Conservation (phyloP, 805 yeast species). For the Metschnikowia similis region DNA sequence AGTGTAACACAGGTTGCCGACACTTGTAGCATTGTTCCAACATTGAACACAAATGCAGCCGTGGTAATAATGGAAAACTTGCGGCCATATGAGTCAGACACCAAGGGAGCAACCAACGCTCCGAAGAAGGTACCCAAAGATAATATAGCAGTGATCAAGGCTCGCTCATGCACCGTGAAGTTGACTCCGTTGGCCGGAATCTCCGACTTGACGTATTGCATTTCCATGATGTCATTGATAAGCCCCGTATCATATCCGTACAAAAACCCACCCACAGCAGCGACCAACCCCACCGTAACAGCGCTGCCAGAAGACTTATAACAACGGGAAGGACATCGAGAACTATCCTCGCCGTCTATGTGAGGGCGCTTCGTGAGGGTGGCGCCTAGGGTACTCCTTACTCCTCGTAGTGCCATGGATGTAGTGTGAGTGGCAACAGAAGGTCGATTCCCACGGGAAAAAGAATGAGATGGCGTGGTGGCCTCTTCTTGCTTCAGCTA, state of each 20-base stretch:
- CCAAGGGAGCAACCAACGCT: slow-evolving; percentile 45
- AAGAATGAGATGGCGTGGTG: neutral
- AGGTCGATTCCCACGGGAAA: neutral
- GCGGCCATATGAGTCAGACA: slow-evolving; percentile 73
- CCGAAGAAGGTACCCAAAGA: slow-evolving; percentile 80
- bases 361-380: slow-evolving; percentile 33
- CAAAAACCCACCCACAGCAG: slow-evolving; percentile 87
- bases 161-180: slow-evolving; percentile 60
- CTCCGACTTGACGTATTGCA: slow-evolving; percentile 57
- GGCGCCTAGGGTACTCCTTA: slow-evolving; percentile 16
- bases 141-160: slow-evolving; percentile 72
- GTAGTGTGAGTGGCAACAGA: neutral
- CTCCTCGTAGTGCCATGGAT: slow-evolving; percentile 6
- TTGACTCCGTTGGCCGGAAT: slow-evolving; percentile 45
- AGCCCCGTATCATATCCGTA: slow-evolving; percentile 90
- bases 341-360: slow-evolving; percentile 31
- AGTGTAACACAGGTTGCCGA: slow-evolving; percentile 44
- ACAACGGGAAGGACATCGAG: slow-evolving; percentile 32
- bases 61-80: slow-evolving; percentile 59
- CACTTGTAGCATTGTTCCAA: slow-evolving; percentile 71
- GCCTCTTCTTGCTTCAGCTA: neutral
- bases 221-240: slow-evolving; percentile 73
- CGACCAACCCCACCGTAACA: slow-evolving; percentile 68
- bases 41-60: slow-evolving; percentile 57
- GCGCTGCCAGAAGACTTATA: slow-evolving; percentile 60